Evolutionary conservation across 2,329 filamentous ascomycete species (phyloP).

Genomic region (Venturia pyrina): DNA sequence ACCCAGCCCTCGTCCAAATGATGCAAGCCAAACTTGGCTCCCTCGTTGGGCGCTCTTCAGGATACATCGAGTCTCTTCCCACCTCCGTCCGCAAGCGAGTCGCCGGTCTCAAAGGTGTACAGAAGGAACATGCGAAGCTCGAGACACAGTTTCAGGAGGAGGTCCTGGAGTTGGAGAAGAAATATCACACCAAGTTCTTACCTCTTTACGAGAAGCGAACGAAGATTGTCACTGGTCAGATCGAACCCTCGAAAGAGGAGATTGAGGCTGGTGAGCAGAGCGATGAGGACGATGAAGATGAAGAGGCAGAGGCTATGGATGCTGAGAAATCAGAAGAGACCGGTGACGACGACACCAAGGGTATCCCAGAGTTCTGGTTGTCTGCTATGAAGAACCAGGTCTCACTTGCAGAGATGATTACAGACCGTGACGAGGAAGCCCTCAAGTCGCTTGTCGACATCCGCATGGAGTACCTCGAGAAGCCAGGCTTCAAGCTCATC

Average conservation of each 20-base stretch:
- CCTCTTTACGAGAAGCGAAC: conserved; percentile 94
- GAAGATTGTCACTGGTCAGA: conserved; percentile 77
- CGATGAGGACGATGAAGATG: conserved; percentile 57
- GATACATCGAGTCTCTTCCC: conserved; percentile 95
- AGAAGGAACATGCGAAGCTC: conserved; percentile 97
- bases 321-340: conserved; percentile 45
- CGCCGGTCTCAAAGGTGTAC: conserved; percentile 90
- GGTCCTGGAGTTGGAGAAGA: conserved; percentile 96
- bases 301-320: conserved; percentile 47
- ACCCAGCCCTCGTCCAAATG: conserved; percentile 90
- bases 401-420: conserved; percentile 96
- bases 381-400: conserved; percentile 99
- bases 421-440: conserved; percentile 88
- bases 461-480: conserved; percentile 98
- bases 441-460: conserved; percentile 86
- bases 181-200: conserved; percentile 98
- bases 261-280: conserved; percentile 77
- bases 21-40: conserved; percentile 93
- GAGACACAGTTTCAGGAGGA: conserved; percentile 98
- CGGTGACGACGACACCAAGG: conserved; percentile 47
- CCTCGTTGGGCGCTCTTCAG: conserved; percentile 88
- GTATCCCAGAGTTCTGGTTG: conserved; percentile 98
- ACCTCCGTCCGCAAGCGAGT: conserved; percentile 84
- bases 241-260: conserved; percentile 80
- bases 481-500: conserved; percentile 94